Base-by-base conservation (phyloP, 2,329 filamentous ascomycete species). In the Xylariales sp. region DNA sequence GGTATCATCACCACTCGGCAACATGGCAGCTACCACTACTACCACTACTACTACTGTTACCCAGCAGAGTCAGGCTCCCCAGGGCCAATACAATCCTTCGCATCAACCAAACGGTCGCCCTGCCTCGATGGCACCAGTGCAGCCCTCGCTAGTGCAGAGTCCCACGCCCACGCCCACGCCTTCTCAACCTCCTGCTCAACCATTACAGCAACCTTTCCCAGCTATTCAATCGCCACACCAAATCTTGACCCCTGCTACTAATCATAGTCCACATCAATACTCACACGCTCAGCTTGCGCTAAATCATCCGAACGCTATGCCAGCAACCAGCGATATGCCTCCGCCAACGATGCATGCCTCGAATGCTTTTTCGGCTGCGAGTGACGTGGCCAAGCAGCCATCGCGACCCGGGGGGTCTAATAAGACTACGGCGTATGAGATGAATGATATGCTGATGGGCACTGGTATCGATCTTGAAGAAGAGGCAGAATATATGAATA, bases 401-500 rank as follows among this genome's bases (percentile, higher is more conserved):
- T 89, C 86, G 74, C 88, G 87, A 75, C 88, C 84, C 65, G 83
- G 84, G 71, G 86, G 89, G 50, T 85, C 86, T 12, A 93, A 89
- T 12, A 93, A 89, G 71, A 85, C 86, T 62, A 84, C 85, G 64
- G 83, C 87, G 65, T 89, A 94, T 74, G 93, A 97, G 75, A 86
- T 94, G 53, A 93, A 91, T 71, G 94, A 97, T 81, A 92, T 94
- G 58, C 81, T 97, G 62, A 90, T 91, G 18, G 93, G 92, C 18
- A 95, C 93, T 16, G 94, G 93, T 57, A 93, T 97, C 70, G 93
- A 97, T 81, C 81, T 97, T 54, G 90, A 91, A 66, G 93, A 93
- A 71, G 94, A 97, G 79, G 93, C 97, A 76, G 92, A 94, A 73
- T 92, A 89, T 72, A 85, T 96, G 78, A 90, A 93, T 52, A 89